A percentile compares a stretch with the other conserved stretches of the same genome.
Conservation (phyloP, 805 yeast species). For the Teunomyces pallodes region DNA sequence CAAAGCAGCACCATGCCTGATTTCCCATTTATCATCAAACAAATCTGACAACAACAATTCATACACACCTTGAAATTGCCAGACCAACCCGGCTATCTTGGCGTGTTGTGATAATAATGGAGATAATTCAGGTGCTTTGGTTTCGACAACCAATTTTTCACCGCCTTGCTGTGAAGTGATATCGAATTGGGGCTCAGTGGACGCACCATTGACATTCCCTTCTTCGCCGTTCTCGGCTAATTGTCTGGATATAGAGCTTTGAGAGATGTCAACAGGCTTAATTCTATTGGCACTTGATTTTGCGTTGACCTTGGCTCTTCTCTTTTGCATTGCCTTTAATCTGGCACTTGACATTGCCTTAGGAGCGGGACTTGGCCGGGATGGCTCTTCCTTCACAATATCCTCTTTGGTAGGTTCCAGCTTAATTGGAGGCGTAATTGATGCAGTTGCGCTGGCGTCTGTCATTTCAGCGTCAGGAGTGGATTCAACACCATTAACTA, state of each 20-base stretch:
- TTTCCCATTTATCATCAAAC: slow-evolving; percentile 88
- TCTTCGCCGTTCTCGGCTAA: slow-evolving; percentile 43
- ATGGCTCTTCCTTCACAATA: neutral
- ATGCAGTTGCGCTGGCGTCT: slow-evolving; percentile 13
- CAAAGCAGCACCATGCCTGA: slow-evolving; percentile 91
- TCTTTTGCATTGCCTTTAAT: slow-evolving; percentile 89
- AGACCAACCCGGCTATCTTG: slow-evolving; percentile 69
- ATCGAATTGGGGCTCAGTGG: slow-evolving; percentile 43
- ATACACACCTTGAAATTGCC: slow-evolving; percentile 94
- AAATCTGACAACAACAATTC: slow-evolving; percentile 76
- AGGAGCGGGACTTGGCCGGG: slow-evolving; percentile 17
- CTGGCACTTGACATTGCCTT: slow-evolving; percentile 59
- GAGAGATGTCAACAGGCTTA: slow-evolving; percentile 64
- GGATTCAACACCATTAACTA: slow-evolving; percentile 21
- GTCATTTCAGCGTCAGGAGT: slow-evolving; percentile 5
- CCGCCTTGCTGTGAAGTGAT: slow-evolving; percentile 80
- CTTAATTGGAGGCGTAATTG: slow-evolving; percentile 16
- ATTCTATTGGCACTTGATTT: slow-evolving; percentile 45
- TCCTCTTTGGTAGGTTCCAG: slow-evolving; percentile 5
- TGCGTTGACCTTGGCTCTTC: slow-evolving; percentile 76
- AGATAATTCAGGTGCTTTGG: slow-evolving; percentile 60
- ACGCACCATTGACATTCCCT: slow-evolving; percentile 2
- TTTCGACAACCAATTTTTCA: slow-evolving; percentile 80
- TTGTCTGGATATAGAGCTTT: slow-evolving; percentile 62
- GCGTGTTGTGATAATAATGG: slow-evolving; percentile 71